Evolutionary conservation across 441 rosid genomes (phyloP), one percentile per base, ranked within the genome.

Genomic region (Eutrema salsugineum): DNA sequence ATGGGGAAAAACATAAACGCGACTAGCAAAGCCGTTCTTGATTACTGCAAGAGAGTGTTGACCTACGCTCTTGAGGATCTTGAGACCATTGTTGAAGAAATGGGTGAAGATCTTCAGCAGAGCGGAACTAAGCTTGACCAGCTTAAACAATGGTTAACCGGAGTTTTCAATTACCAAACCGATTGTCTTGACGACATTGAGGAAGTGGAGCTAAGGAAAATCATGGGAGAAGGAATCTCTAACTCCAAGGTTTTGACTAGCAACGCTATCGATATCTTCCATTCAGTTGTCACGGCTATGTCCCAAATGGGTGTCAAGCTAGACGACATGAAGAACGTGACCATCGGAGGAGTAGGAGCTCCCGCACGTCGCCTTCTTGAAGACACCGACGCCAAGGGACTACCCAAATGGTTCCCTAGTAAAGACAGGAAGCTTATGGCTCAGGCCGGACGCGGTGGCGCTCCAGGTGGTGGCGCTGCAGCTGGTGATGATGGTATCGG

Each of bases 101-200:
- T 89, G 22, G 77, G 76, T 1, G 81, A 77, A 7, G 72, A 85
- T 44, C 15, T 88, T 14, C 72, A 63, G 15, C 68, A 64, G 51
- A 28, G 86, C 19, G 68, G 75, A 9, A 70, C 63, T 40, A 84
- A 80, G 1, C 63, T 81, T 0, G 78, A 79, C 10, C 91, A 89
- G 47, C 67, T 88, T 11, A 79, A 84, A 51, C 83, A 78, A 39
- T 91, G 89, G 94, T 63, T 93, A 66, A 88, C 86, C 71, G 79
- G 88, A 1, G 85, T 88, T 57, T 74, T 89, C 36, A 77, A 88
- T 1, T 89, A 87, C 79, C 87, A 87, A 46, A 77, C 83, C 9
- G 77, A 71, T 72, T 77, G 80, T 66, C 44, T 66, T 44, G 80
- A 77, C 39, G 77, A 77, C 8, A 77, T 77, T 40, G 73, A 72